Conservation (phyloP, 2,329 filamentous ascomycete genomes). For the Plectosphaerella cucumerina region DNA sequence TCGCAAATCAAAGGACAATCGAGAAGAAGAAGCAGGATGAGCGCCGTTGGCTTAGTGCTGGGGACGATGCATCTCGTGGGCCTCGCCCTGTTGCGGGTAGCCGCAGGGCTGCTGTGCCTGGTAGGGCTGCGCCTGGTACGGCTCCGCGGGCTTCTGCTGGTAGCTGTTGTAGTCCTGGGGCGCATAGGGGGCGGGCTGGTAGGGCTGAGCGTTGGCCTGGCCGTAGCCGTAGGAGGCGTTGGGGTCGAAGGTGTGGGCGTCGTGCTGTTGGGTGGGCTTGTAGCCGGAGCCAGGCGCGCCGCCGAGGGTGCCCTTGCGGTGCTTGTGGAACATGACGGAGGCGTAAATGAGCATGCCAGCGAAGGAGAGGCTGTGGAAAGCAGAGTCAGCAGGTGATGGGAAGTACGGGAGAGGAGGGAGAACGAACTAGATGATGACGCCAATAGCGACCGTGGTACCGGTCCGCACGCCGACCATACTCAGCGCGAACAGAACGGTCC, state of each 20-base stretch:
- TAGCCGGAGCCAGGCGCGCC: neutral
- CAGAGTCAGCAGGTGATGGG: neutral
- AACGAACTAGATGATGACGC: slow-evolving; percentile 22
- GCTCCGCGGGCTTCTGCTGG: neutral
- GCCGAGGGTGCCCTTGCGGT: slow-evolving; percentile 10
- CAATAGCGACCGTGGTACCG: slow-evolving; percentile 10
- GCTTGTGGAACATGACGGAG: slow-evolving; percentile 21
- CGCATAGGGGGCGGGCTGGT: neutral
- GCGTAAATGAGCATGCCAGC: slow-evolving; percentile 27
- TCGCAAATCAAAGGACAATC: too few relatives aligned
- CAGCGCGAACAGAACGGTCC: slow-evolving; percentile 20
- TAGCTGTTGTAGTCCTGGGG: neutral
- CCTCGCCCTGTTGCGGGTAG: neutral
- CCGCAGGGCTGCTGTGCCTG: neutral
- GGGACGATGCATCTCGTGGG: neutral
- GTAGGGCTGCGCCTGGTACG: neutral
- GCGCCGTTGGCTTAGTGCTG: neutral
- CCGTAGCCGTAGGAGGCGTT: neutral
- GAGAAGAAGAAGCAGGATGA: neutral
- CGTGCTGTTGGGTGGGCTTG: neutral
- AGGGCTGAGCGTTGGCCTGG: neutral
- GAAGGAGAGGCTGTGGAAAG: slow-evolving; percentile 21
- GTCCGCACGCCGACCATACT: slow-evolving; percentile 16
- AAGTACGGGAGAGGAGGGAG: neutral
- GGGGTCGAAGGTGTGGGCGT: neutral